A percentile compares a stretch with the other conserved stretches of the same genome.
These are phyloP conservation scores for Barnettozyma botsteinii DNA, from an alignment of 805 yeast genomes.

Conservation along the genomic window DNA sequence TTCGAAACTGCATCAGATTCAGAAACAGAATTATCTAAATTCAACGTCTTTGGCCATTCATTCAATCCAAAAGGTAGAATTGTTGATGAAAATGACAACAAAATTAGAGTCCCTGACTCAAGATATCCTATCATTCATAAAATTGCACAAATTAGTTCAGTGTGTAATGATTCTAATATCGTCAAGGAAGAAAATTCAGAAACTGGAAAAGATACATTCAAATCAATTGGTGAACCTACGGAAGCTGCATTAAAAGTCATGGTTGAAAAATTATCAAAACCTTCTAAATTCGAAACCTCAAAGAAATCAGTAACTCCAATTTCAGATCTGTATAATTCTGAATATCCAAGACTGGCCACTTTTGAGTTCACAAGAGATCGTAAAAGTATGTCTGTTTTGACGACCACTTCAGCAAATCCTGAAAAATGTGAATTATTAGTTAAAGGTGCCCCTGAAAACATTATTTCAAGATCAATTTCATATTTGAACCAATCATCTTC, in stretches of 20 bases:
- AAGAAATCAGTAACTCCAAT: slow-evolving; percentile 29
- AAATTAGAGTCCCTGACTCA: slow-evolving; percentile 30
- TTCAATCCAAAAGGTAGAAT: slow-evolving; percentile 26
- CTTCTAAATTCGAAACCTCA: slow-evolving; percentile 24
- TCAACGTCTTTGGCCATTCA: slow-evolving; percentile 36
- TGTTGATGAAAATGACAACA: slow-evolving; percentile 21
- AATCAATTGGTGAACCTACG: slow-evolving; percentile 47
- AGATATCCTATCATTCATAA: slow-evolving; percentile 29
- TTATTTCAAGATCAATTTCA: slow-evolving; percentile 36
- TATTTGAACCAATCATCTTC: slow-evolving; percentile 30
- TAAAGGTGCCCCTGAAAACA: slow-evolving; percentile 53
- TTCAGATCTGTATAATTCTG: slow-evolving; percentile 20
- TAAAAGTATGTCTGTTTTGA: slow-evolving; percentile 49
- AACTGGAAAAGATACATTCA: slow-evolving; percentile 28
- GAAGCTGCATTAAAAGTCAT: slow-evolving; percentile 48
- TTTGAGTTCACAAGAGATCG: slow-evolving; percentile 44
- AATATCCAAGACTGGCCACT: slow-evolving; percentile 30
- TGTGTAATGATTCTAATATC: slow-evolving; percentile 35
- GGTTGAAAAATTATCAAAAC: slow-evolving; percentile 25
- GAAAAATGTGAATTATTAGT: slow-evolving; percentile 30
- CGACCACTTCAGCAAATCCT: slow-evolving; percentile 22
- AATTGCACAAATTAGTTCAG: slow-evolving; percentile 25
- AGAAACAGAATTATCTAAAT: slow-evolving; percentile 19
- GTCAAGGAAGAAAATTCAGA: slow-evolving; percentile 11
- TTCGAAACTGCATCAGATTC: slow-evolving; percentile 24